Conservation (phyloP, 2,329 filamentous ascomycete genomes). For the Clathrospora elynae region DNA sequence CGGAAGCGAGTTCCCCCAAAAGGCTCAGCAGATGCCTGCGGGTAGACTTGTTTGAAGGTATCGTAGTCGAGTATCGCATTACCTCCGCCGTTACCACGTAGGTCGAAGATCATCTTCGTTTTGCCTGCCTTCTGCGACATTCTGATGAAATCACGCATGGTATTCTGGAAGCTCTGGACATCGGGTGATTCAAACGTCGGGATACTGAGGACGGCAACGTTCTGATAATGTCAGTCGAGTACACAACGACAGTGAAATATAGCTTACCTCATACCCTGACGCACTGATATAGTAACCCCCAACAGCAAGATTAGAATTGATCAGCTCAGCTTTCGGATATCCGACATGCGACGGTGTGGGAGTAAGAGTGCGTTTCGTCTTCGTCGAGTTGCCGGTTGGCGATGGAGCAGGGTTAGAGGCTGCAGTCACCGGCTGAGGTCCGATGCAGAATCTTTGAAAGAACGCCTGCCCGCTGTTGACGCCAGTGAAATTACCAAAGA, state of each 20-base stretch:
- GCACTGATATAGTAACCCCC: slow-evolving; percentile 55
- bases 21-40: slow-evolving; percentile 46
- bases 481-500: slow-evolving; percentile 40
- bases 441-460: slow-evolving; percentile 48
- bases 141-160: slow-evolving; percentile 54
- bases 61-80: slow-evolving; percentile 49
- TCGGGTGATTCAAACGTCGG: slow-evolving; percentile 47
- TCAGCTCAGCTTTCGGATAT: slow-evolving; percentile 49
- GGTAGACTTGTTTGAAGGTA: slow-evolving; percentile 61
- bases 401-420: slow-evolving; percentile 18
- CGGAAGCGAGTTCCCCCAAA: slow-evolving; percentile 56
- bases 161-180: slow-evolving; percentile 46
- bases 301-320: slow-evolving; percentile 45
- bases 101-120: slow-evolving; percentile 68
- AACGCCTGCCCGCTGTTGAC: slow-evolving; percentile 49
- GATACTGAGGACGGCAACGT: slow-evolving; percentile 56
- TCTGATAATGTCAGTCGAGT: slow-evolving; percentile 47
- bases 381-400: slow-evolving; percentile 20
- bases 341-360: slow-evolving; percentile 39
- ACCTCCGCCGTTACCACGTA: slow-evolving; percentile 66
- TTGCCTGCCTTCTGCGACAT: slow-evolving; percentile 56
- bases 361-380: slow-evolving; percentile 18
- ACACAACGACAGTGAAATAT: slow-evolving; percentile 22
- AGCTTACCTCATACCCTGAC: slow-evolving; percentile 46
- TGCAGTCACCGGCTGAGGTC: slow-evolving; percentile 23